Percentiles rank a stretch among this genome's conserved stretches.
phyloP scores from a whole-genome alignment of 495 filamentous ascomycete genomes.

The Tuber brumale region DNA sequence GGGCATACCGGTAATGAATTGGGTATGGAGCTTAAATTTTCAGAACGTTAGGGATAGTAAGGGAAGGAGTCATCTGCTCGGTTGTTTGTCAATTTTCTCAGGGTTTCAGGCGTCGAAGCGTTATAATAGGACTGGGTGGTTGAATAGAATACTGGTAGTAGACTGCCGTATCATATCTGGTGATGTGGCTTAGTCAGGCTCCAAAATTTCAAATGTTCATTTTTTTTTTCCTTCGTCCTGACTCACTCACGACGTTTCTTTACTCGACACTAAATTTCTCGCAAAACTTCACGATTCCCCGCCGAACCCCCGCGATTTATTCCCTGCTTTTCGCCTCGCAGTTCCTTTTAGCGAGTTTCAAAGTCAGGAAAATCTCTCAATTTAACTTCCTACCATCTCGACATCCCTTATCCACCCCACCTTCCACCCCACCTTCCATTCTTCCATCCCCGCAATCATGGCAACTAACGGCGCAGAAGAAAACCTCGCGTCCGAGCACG shows the following conservation, averaged over 20 bases:
- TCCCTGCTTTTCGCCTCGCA: background rate
- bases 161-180: background rate
- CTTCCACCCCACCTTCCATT: background rate
- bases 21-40: background rate
- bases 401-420: background rate
- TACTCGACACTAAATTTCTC: background rate
- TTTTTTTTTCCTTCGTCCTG: background rate
- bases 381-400: background rate
- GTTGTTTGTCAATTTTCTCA: no score
- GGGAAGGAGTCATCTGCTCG: background rate
- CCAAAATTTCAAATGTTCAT: background rate
- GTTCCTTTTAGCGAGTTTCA: background rate
- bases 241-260: background rate
- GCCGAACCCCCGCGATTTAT: background rate
- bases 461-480: slow-evolving; percentile 54
- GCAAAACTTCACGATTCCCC: background rate
- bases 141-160: background rate
- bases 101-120: background rate
- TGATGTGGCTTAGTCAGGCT: background rate
- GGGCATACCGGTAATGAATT: background rate
- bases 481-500: slow-evolving; percentile 44
- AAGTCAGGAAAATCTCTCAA: background rate
- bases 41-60: no score
- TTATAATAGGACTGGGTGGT: background rate
- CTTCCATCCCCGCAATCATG: slow-evolving; percentile 48